phyloP scores from a whole-genome alignment of 352 stramenopile species.

The Blastocystis sp. region DNA sequence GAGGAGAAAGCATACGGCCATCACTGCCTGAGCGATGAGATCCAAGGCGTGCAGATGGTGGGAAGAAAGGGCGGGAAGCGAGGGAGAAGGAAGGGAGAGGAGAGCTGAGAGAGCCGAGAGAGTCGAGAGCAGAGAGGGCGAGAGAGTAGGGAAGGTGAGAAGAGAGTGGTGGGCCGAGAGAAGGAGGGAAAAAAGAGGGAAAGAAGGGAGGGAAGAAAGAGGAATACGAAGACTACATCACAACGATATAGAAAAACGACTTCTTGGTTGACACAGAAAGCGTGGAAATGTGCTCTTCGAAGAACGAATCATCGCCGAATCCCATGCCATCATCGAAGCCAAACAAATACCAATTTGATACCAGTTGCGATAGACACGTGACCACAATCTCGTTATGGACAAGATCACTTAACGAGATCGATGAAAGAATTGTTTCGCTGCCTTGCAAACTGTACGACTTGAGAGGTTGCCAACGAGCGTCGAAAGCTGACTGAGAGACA shows the following conservation, averaged over 20 bases:
- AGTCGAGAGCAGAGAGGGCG: background rate
- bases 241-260: background rate
- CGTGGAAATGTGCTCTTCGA: background rate
- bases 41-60: background rate
- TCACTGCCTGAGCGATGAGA: background rate
- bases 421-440: background rate
- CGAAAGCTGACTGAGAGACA: background rate
- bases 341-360: slow-evolving; percentile 29
- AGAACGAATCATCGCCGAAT: slow-evolving; percentile 18
- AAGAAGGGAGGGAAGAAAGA: background rate
- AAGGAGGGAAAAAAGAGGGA: slow-evolving; percentile 1
- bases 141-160: background rate
- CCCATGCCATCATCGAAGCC: background rate
- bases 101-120: background rate
- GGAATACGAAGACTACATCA: background rate
- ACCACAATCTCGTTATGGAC: background rate
- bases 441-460: background rate
- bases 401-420: background rate
- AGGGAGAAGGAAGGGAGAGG: background rate
- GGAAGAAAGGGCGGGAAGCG: background rate
- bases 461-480: background rate
- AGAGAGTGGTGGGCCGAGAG: background rate
- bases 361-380: background rate
- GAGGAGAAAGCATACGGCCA: background rate
- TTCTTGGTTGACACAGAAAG: slow-evolving; percentile 1